These are phyloP conservation scores for Posidonia oceanica DNA, from an alignment of 116 monocot species.

Conservation along the genomic window DNA sequence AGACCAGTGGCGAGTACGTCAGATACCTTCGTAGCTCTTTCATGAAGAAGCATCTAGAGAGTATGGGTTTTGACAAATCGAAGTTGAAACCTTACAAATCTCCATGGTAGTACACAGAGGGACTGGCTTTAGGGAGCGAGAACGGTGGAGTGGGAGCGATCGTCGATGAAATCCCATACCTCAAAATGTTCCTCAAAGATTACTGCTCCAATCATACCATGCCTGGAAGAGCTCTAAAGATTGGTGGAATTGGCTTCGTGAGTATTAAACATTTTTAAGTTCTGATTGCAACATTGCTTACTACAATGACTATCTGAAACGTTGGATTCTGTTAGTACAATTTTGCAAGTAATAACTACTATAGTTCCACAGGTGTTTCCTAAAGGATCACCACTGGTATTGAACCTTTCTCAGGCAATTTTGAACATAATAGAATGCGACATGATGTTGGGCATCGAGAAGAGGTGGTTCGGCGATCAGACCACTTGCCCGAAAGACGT, in stretches of 20 bases:
- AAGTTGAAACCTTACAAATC: constrained; percentile 17
- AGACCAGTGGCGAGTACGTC: constrained; percentile 15
- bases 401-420: constrained; percentile 43
- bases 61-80: constrained; percentile 12
- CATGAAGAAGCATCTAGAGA: constrained; percentile 16
- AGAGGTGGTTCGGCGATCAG: constrained; percentile 14
- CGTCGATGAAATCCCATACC: constrained; percentile 42
- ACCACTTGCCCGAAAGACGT: constrained; percentile 2
- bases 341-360: too few relatives aligned
- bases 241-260: constrained; percentile 51
- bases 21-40: constrained; percentile 40
- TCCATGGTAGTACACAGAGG: constrained; percentile 22
- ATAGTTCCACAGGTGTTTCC: constrained; percentile 26
- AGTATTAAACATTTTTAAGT: constrained; percentile 5
- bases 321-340: too few relatives aligned
- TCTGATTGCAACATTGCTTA: too few relatives aligned
- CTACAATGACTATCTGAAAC: not conserved
- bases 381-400: constrained; percentile 37
- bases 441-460: constrained; percentile 29
- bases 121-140: constrained; percentile 18
- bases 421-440: constrained; percentile 22
- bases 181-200: constrained; percentile 34
- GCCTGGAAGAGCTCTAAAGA: constrained; percentile 15
- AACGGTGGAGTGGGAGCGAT: constrained; percentile 30
- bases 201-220: constrained; percentile 36